Evolutionary conservation across 805 yeast species (phyloP).

Genomic region (Kregervanrija delftensis): DNA sequence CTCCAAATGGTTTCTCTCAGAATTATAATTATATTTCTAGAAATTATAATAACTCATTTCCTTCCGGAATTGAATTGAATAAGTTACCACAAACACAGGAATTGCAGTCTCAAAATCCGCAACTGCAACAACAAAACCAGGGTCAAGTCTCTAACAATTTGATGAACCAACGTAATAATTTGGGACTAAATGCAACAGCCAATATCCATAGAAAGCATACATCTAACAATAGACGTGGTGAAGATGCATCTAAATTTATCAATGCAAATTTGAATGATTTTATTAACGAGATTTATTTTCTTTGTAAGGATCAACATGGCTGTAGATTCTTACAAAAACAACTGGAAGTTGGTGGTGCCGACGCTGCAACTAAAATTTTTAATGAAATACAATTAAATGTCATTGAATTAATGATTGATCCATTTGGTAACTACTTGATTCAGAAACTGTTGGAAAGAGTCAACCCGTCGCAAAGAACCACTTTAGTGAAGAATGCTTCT

Average conservation of each 20-base stretch:
- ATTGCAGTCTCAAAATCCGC: constrained; percentile 1
- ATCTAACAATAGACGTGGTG: constrained; percentile 36
- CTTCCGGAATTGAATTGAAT: not conserved
- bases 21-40: not conserved
- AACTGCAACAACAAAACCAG: not conserved
- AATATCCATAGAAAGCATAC: constrained; percentile 30
- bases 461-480: constrained; percentile 58
- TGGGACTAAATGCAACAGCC: constrained; percentile 25
- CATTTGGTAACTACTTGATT: constrained; percentile 93
- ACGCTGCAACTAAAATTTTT: constrained; percentile 69
- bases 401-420: constrained; percentile 87
- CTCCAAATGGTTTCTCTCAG: not conserved
- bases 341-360: constrained; percentile 55
- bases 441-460: constrained; percentile 85
- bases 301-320: constrained; percentile 96
- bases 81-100: no score
- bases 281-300: constrained; percentile 62
- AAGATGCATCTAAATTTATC: constrained; percentile 63
- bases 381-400: constrained; percentile 72
- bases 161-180: constrained; percentile 6
- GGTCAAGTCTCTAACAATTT: not conserved
- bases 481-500: constrained; percentile 63
- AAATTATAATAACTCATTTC: not conserved
- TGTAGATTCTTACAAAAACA: constrained; percentile 89
- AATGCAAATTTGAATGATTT: constrained; percentile 66